Percentiles rank a stretch among this genome's conserved stretches.
Evolutionary conservation across 192 early-diverging fungal genomes (phyloP).

Genomic region (Entophlyctis helioformis): DNA sequence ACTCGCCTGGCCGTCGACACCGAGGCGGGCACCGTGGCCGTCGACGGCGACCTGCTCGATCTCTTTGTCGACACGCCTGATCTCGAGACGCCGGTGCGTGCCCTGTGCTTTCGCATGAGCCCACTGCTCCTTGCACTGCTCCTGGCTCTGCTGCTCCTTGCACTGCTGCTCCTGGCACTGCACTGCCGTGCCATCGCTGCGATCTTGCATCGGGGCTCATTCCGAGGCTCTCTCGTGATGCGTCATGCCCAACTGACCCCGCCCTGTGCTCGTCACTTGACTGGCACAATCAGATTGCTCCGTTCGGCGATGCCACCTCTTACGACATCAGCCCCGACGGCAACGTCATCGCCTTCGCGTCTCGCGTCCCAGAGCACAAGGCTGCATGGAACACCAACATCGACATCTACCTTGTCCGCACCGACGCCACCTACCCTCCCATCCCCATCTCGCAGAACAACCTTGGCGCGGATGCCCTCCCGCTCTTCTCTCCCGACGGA

Average conservation of each 20-base stretch:
- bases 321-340: conserved; percentile 60
- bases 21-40: neutral
- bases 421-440: conserved; percentile 29
- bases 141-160: no score
- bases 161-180: no score
- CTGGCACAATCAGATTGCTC: no score
- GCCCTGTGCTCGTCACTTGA: no score
- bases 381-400: conserved; percentile 70
- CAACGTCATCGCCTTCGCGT: conserved; percentile 51
- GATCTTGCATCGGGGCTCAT: no score
- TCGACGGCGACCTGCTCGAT: conserved; percentile 38
- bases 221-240: no score
- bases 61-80: conserved; percentile 34
- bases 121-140: no score
- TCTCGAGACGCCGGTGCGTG: conserved; percentile 19
- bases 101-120: no score
- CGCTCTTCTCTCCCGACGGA: conserved; percentile 55
- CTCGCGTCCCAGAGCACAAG: conserved; percentile 47
- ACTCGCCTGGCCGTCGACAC: conserved; percentile 3
- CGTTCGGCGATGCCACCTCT: conserved; percentile 43
- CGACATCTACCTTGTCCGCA: conserved; percentile 53
- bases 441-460: conserved; percentile 28
- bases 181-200: no score
- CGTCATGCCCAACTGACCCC: no score
- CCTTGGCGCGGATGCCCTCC: conserved; percentile 47